Base-by-base conservation (phyloP, 495 filamentous ascomycete species). In the Terfezia boudieri region DNA sequence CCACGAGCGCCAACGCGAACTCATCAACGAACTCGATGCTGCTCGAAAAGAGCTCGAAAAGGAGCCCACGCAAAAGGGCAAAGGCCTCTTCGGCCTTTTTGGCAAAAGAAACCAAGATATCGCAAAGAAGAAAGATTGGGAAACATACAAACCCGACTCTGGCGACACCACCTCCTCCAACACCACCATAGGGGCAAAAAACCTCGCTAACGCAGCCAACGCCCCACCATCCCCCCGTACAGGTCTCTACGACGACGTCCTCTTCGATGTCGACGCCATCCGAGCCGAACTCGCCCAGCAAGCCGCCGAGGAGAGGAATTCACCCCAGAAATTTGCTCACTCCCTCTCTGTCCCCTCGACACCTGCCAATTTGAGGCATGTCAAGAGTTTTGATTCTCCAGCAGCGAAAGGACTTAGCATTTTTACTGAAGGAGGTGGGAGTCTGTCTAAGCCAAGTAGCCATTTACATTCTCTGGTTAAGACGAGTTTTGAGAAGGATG, bases 181-280 rank as follows among this genome's bases (percentile, higher is more conserved):
- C 7, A 69, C 66, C 5, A 69, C 68, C 9, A 56, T 53, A 23
- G 60, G 62, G 8, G 52, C 63, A 11, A 70, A 62, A 38, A 66
- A 67, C 5, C 68, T 72, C 46, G 69, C 75, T 17, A 67, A 60
- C 49, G 67, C 72, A 9, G 68, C 68, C 26, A 68, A 67, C 53
- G 41, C 41, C 12, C 41, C 41, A 46, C 41, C 41, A 20, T 46
- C 41, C 12, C 41, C 41, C 4, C 12, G 41, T 3, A 53, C 50
- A 54, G 36, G 37, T 8, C 36, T 59, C 16, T 74, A 76, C 37
- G 67, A 74, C 52, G 70, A 71, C 51, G 83, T 95, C 1, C 71
- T 99, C 9, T 99, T 99, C 60, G 90, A 99, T 63, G 80, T 96
- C 52, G 90, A 99, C 61, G 90, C 90, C 7, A 94, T 99, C 58